Base-by-base conservation (phyloP, 2,329 filamentous ascomycete genomes). In the Penicillium expansum region DNA sequence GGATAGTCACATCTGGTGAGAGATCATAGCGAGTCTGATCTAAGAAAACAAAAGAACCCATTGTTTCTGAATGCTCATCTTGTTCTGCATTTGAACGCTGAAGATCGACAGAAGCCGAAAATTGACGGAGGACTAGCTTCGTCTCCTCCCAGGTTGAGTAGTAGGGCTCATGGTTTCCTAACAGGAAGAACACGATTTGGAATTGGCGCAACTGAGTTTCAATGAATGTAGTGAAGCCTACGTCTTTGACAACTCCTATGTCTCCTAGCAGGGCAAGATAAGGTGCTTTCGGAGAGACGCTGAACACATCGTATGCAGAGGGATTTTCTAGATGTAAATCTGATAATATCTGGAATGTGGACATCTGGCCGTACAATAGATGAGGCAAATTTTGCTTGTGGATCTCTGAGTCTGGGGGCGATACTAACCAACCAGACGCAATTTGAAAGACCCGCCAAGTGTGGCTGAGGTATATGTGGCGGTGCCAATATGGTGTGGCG, bases 151-250 rank as follows among this genome's bases (percentile, higher is more conserved):
- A 74, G 44, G 50, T 70, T 37, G 66, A 68, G 30, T 69, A 64
- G 60, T 81, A 84, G 0, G 82, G 74, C 63, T 86, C 83, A 63
- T 86, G 83, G 61, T 86, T 86, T 0, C 83, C 82, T 0, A 79
- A 67, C 0, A 86, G 73, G 30, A 84, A 74, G 39, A 86, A 76
- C 1, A 86, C 79, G 2, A 72, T 66, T 5, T 71, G 66, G 61
- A 85, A 86, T 7, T 77, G 69, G 1, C 38, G 32, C 3, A 86
- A 76, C 61, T 85, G 82, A 2, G 60, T 63, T 13, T 66, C 71
- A 10, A 86, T 67, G 61, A 86, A 86, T 1, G 33, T 52, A 33
- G 79, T 71, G 60, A 78, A 77, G 0, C 77, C 75, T 14, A 74
- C 63, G 41, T 79, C 73, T 56, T 79, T 74, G 9, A 71, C 58